Evolutionary conservation across 139 green algal genomes (phyloP).

Genomic region (Pleodorina starrii): DNA sequence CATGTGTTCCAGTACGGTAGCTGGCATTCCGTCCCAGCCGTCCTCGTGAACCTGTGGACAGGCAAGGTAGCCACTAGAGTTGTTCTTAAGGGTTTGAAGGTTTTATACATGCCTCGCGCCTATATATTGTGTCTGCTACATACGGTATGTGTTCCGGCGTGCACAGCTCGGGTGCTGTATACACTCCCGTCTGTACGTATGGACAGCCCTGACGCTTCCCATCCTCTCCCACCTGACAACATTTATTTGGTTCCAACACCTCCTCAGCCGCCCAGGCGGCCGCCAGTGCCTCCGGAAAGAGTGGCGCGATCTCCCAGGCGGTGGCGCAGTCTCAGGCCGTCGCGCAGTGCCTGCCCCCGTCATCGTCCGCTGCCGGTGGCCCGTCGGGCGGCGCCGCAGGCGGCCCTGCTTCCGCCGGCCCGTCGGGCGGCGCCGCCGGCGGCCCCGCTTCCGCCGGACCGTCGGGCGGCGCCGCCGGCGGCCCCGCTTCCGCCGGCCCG

Average conservation of each 20-base stretch:
- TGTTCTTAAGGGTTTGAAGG: not conserved
- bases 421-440: no score
- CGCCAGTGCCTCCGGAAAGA: constrained; percentile 34
- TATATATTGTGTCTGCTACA: not conserved
- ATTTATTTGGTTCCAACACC: not conserved
- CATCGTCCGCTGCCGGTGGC: not conserved
- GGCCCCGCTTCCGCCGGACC: not conserved
- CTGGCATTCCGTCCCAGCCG: no score
- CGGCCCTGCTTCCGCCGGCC: not conserved
- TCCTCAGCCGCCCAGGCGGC: constrained; percentile 28
- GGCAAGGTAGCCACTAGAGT: not conserved
- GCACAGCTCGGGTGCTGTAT: not conserved
- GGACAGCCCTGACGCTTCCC: not conserved
- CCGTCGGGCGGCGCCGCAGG: not conserved
- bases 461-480: no score
- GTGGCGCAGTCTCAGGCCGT: constrained; percentile 34
- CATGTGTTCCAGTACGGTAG: no score
- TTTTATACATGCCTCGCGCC: not conserved
- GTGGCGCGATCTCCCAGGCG: constrained; percentile 25
- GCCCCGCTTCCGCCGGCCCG: not conserved
- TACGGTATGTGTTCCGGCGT: not conserved
- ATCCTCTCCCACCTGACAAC: not conserved
- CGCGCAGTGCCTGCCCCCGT: not conserved
- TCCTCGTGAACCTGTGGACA: no score
- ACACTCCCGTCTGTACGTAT: no score